A percentile compares a stretch with the other conserved stretches of the same genome.
phyloP scores from a whole-genome alignment of 2,329 filamentous ascomycete genomes.

The Penicillium sp. region DNA sequence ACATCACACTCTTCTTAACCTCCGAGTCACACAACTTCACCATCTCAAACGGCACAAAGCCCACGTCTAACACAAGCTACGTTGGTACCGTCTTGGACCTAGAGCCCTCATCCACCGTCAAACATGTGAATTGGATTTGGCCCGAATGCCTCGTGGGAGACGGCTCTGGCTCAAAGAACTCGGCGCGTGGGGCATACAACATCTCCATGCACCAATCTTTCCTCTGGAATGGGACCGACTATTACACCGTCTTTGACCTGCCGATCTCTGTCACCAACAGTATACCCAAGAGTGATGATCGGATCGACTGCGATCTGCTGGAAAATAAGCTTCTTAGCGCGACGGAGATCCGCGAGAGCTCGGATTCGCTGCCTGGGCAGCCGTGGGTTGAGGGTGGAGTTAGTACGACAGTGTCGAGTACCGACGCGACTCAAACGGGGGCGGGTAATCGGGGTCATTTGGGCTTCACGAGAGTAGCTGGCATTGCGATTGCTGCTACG shows the following conservation, averaged over 20 bases:
- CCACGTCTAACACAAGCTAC: conserved; percentile 48
- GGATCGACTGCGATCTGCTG: conserved; percentile 25
- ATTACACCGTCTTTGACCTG: conserved; percentile 69
- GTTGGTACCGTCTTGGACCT: conserved; percentile 62
- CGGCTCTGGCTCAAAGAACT: conserved; percentile 46
- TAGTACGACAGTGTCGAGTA: conserved; percentile 4
- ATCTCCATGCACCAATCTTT: conserved; percentile 72
- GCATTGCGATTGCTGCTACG: not conserved
- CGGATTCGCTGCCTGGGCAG: conserved; percentile 22
- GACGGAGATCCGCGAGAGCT: conserved; percentile 17
- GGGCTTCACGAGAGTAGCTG: not conserved
- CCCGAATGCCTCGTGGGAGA: conserved; percentile 66
- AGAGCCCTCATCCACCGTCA: conserved; percentile 66
- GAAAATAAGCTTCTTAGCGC: conserved; percentile 26
- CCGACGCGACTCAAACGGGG: conserved; percentile 2
- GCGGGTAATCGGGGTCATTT: not conserved
- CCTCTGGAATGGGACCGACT: conserved; percentile 60
- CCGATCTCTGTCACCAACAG: conserved; percentile 67
- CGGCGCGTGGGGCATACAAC: conserved; percentile 63
- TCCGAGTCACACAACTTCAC: conserved; percentile 57
- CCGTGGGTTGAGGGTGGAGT: conserved; percentile 21
- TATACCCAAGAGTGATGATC: conserved; percentile 43
- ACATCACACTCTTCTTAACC: conserved; percentile 21
- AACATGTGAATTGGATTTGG: conserved; percentile 72
- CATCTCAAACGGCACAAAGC: conserved; percentile 61